Evolutionary conservation across 1,139 yeast genomes (phyloP), one percentile per base, ranked within the genome.

Genomic region (Meyerozyma athensensis): DNA sequence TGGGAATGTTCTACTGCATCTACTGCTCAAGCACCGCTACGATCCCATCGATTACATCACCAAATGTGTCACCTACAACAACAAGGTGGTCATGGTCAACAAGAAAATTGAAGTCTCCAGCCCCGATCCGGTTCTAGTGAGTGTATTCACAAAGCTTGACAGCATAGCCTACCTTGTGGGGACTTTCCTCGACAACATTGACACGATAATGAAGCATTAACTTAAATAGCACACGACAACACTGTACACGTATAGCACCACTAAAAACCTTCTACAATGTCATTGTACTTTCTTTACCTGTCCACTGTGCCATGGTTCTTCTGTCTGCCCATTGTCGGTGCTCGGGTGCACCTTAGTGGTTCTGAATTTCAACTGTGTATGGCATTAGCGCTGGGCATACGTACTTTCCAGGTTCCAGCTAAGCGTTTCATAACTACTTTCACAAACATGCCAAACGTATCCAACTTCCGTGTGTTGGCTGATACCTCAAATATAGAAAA

Each of bases 141-240:
- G 73, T 47, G 68, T 67, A 1, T 67, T 63, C 43, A 68, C 74
- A 1, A 70, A 70, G 45, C 55, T 70, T 39, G 74, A 69, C 40
- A 56, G 68, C 34, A 57, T 69, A 26, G 75, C 68, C 50, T 63
- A 67, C 43, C 50, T 68, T 44, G 54, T 67, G 13, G 50, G 65
- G 35, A 52, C 32, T 10, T 28, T 28, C 13, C 32, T 28, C 19
- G 32, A 16, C 16, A 28, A 28, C 32, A 28, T 28, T 20, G 32
- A 28, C 5, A 28, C 32, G 5, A 28, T 28, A 7, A 16, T 28
- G 20, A 20, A 21, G 20, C 32, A 26, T 17, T 28, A 28, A 18
- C 32, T n/a, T 17, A 10, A 24, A 24, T 7, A 19, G 22, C 8
- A 19, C 22, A 19, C 22, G 22, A 19, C 22, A 19, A 19, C n/a